A percentile compares a stretch with the other conserved stretches of the same genome.
phyloP scores from a whole-genome alignment of 345 rosid genomes.

The Raphanus sativus region DNA sequence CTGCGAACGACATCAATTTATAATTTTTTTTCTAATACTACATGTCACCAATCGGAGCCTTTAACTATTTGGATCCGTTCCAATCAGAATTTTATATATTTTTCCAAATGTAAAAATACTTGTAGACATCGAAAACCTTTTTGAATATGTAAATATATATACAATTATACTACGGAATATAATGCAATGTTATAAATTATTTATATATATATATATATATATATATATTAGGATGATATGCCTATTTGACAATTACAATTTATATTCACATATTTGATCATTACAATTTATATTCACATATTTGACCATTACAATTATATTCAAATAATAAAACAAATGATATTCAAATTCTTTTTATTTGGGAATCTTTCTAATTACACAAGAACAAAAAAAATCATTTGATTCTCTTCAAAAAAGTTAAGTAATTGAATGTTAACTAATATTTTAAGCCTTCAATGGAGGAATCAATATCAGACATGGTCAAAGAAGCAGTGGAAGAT shows the following conservation, averaged over 20 bases:
- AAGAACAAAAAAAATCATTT: constrained; percentile 1
- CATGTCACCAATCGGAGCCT: too few species aligned
- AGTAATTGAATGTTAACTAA: neutral
- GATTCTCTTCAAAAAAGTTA: neutral
- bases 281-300: neutral
- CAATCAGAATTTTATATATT: too few species aligned
- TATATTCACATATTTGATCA: neutral
- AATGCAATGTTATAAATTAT: too few species aligned
- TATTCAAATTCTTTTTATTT: neutral
- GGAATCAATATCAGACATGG: constrained; percentile 26
- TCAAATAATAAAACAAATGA: neutral
- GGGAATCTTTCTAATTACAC: constrained; percentile 1
- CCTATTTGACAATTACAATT: neutral
- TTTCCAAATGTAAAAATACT: too few species aligned
- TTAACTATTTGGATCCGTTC: too few species aligned
- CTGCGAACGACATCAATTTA: too few species aligned
- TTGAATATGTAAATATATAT: too few species aligned
- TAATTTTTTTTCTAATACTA: too few species aligned
- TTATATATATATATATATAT: too few species aligned
- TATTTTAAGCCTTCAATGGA: constrained; percentile 6
- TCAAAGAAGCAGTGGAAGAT: constrained; percentile 18
- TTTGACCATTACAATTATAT: neutral
- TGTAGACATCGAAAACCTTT: too few species aligned
- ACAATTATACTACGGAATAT: too few species aligned
- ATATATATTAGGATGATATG: neutral